phyloP scores from a whole-genome alignment of 495 filamentous ascomycete genomes.

The Trichoderma orchidacearum region DNA sequence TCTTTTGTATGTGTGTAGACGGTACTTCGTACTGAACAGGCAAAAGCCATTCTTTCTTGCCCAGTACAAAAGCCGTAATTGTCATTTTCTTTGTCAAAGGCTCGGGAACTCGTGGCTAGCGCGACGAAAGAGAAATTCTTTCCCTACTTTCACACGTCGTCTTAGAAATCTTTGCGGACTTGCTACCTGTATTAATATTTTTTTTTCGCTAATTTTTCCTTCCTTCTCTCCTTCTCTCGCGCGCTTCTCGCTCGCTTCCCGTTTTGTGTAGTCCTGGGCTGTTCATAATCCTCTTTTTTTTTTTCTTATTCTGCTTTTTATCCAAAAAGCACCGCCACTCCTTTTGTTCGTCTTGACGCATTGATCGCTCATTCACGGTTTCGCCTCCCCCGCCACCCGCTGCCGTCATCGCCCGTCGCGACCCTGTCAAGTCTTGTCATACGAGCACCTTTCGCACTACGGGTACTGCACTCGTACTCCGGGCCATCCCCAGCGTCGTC shows the following conservation, averaged over 20 bases:
- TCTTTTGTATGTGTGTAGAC: background rate
- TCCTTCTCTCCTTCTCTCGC: background rate
- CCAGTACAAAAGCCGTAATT: too few species aligned
- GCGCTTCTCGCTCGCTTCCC: background rate
- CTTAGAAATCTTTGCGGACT: too few species aligned
- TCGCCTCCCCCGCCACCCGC: slow-evolving; percentile 1
- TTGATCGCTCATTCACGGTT: background rate
- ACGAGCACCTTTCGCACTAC: too few species aligned
- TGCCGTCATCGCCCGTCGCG: slow-evolving; percentile 1
- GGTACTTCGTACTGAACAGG: background rate
- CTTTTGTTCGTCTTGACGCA: background rate
- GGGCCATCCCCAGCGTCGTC: background rate
- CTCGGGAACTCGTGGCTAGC: too few species aligned
- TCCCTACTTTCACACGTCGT: too few species aligned
- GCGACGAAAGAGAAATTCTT: too few species aligned
- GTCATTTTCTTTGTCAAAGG: too few species aligned
- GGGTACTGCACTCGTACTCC: background rate
- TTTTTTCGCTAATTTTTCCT: background rate
- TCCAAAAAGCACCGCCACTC: background rate
- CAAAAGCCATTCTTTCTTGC: too few species aligned
- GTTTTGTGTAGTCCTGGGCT: too few species aligned
- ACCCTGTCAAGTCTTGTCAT: background rate
- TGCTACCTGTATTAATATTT: too few species aligned
- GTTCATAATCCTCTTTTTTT: background rate
- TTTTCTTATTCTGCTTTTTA: background rate